Evolutionary conservation across 805 yeast genomes (phyloP).

Genomic region (Ogataea sp.): DNA sequence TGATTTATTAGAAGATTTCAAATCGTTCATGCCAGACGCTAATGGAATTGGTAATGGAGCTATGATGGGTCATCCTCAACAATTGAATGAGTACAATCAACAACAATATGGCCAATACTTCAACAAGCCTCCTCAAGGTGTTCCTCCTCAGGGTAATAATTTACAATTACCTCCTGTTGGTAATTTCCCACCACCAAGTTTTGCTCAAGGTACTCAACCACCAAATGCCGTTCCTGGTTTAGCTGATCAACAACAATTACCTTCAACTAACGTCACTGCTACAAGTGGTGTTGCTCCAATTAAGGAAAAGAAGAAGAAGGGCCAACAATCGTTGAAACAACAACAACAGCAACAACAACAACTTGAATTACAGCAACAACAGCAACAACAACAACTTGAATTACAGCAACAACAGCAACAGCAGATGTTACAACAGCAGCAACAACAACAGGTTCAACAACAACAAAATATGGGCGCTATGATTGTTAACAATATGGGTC

Average conservation of each 20-base stretch:
- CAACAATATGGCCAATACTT: constrained; percentile 7
- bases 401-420: constrained; percentile 6
- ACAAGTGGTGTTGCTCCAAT: constrained; percentile 6
- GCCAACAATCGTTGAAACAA: neutral
- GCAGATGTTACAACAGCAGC: constrained; percentile 7
- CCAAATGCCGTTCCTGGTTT: neutral
- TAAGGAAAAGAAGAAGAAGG: constrained; percentile 17
- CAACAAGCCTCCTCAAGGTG: neutral
- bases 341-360: constrained; percentile 7
- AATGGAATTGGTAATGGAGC: constrained; percentile 21
- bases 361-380: constrained; percentile 6
- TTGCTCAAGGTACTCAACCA: constrained; percentile 12
- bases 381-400: constrained; percentile 1
- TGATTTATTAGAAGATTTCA: constrained; percentile 88
- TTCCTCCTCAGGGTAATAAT: constrained; percentile 13
- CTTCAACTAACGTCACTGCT: constrained; percentile 1
- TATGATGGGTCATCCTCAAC: constrained; percentile 12
- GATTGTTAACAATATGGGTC: constrained; percentile 16
- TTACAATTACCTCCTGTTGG: constrained; percentile 84
- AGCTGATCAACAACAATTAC: neutral
- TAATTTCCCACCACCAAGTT: constrained; percentile 65
- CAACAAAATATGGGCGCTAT: constrained; percentile 19
- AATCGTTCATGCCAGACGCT: constrained; percentile 88
- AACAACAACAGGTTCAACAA: constrained; percentile 10
- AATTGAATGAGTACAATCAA: constrained; percentile 12